Evolutionary conservation across 805 yeast genomes (phyloP).

Genomic region (Schizosaccharomyces lindneri): DNA sequence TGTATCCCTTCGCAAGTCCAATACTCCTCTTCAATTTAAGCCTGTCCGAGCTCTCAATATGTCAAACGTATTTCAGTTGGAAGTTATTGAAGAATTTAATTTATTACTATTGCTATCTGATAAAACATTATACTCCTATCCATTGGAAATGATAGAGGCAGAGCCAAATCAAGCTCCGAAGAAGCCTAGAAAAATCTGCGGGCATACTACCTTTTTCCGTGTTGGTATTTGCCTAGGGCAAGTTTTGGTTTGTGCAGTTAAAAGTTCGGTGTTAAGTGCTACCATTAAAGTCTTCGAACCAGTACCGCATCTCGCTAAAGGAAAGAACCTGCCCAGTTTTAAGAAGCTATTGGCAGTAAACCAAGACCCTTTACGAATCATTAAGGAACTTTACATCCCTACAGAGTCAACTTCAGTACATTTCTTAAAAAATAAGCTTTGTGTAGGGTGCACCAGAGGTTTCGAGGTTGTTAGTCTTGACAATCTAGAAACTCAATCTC

Average conservation of each 20-base stretch:
- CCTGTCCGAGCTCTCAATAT: conserved; percentile 57
- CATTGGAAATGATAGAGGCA: conserved; percentile 34
- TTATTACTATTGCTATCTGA: conserved; percentile 61
- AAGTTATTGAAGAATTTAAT: conserved; percentile 75
- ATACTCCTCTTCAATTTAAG: neutral
- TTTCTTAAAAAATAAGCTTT: conserved; percentile 62
- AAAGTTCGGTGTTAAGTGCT: conserved; percentile 51
- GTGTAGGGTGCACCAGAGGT: conserved; percentile 91
- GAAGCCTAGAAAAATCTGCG: conserved; percentile 51
- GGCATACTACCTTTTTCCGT: conserved; percentile 75
- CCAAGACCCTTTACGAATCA: conserved; percentile 39
- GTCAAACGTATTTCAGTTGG: conserved; percentile 63
- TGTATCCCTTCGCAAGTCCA: conserved; percentile 32
- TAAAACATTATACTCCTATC: conserved; percentile 53
- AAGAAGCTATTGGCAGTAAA: conserved; percentile 17
- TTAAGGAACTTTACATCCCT: conserved; percentile 55
- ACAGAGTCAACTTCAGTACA: conserved; percentile 84
- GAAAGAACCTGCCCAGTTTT: conserved; percentile 18
- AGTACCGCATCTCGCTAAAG: conserved; percentile 30
- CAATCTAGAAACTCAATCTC: conserved; percentile 62
- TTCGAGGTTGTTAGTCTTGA: conserved; percentile 80
- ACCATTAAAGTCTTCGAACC: conserved; percentile 71
- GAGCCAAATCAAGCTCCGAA: conserved; percentile 23
- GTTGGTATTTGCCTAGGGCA: conserved; percentile 82
- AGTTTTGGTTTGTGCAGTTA: conserved; percentile 71